Conservation (phyloP, 345 rosid genomes). For the Lumnitzera littorea region DNA sequence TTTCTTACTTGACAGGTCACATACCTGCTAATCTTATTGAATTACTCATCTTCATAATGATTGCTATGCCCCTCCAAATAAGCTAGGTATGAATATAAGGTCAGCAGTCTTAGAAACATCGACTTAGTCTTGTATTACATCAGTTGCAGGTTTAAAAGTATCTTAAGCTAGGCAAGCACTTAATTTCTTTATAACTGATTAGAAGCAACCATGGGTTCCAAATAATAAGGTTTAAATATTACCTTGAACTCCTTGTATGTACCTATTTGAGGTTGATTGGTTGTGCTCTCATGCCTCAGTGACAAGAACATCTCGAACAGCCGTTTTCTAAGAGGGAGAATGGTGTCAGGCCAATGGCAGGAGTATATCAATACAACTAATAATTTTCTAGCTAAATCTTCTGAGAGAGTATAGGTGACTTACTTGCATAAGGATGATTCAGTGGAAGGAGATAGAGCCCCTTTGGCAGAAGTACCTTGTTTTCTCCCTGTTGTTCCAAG, state of each 20-base stretch:
- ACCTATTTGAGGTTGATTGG: constrained; percentile 19
- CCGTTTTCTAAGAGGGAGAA: constrained; percentile 33
- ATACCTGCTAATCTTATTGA: no score
- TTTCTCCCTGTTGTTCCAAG: constrained; percentile 94
- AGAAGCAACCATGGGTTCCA: not conserved
- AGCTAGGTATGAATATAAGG: no score
- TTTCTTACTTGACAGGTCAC: no score
- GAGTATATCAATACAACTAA: not conserved
- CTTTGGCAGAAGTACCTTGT: constrained; percentile 90
- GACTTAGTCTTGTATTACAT: no score
- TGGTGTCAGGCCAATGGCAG: not conserved
- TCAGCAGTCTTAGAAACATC: no score
- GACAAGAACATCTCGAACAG: constrained; percentile 50
- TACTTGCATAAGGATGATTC: constrained; percentile 88
- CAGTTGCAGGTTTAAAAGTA: no score
- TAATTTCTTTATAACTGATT: no score
- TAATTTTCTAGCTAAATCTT: constrained; percentile 4
- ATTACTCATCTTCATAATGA: no score
- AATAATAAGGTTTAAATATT: not conserved
- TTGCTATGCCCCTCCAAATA: no score
- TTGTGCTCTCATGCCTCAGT: constrained; percentile 16
- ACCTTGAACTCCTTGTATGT: constrained; percentile 85
- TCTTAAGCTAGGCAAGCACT: no score
- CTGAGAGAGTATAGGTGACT: constrained; percentile 7
- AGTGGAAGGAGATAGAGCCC: constrained; percentile 69